These are phyloP conservation scores for Globisporangium nodosum DNA, from an alignment of 352 stramenopile genomes.

Conservation along the genomic window DNA sequence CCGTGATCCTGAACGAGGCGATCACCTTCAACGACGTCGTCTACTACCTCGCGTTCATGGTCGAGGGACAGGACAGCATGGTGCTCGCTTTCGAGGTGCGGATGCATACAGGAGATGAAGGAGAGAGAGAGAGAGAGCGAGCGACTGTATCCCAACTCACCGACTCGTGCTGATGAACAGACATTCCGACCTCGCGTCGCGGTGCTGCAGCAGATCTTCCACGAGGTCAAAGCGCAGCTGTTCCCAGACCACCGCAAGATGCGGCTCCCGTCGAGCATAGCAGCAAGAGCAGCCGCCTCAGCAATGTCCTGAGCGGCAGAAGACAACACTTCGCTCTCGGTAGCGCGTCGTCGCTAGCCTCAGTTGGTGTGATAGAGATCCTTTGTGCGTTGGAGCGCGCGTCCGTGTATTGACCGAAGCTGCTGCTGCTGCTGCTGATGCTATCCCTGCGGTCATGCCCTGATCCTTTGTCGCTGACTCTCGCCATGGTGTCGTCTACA, in stretches of 20 bases:
- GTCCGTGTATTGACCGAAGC: no score
- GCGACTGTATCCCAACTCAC: no score
- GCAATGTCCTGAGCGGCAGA: neutral
- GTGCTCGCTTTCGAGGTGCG: constrained; percentile 72
- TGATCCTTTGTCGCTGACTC: neutral
- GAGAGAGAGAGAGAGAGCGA: neutral
- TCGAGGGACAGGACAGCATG: constrained; percentile 61
- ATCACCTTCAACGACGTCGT: constrained; percentile 77
- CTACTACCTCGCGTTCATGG: constrained; percentile 79
- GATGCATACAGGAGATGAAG: neutral
- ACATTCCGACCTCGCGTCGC: constrained; percentile 60
- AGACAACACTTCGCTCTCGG: neutral
- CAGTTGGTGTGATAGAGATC: constrained; percentile 3
- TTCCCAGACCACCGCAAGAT: constrained; percentile 49
- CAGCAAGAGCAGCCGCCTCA: neutral
- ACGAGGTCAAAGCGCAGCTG: constrained; percentile 43
- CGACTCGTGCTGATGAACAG: constrained; percentile 16
- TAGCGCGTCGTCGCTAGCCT: neutral
- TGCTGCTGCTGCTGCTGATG: neutral
- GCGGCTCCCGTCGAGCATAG: constrained; percentile 27
- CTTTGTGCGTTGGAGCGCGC: neutral
- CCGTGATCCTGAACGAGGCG: constrained; percentile 76
- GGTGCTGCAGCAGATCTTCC: constrained; percentile 68
- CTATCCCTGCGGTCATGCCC: neutral
- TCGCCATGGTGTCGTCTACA: constrained; percentile 61